These are phyloP conservation scores for Phialocephala subalpina DNA, from an alignment of 2,329 filamentous ascomycete genomes.

Conservation along the genomic window DNA sequence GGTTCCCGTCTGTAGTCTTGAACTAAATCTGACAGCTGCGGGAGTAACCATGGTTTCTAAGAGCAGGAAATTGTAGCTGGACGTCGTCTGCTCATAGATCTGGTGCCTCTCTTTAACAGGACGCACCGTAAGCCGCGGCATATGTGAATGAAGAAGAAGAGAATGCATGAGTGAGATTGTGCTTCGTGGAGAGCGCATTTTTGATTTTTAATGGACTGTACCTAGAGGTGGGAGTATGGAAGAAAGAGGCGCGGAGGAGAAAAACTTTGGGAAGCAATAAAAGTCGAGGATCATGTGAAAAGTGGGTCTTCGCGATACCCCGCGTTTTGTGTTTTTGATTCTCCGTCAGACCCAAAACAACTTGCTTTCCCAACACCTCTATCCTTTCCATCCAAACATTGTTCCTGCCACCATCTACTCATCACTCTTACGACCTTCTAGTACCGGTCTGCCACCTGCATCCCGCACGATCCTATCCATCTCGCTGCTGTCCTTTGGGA, in stretches of 20 bases:
- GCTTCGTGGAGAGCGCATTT: too few relatives aligned
- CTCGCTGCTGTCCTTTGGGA: constrained; percentile 46
- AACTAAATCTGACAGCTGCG: constrained; percentile 1
- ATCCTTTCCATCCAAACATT: not conserved
- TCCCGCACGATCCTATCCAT: constrained; percentile 39
- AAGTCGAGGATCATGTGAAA: not conserved
- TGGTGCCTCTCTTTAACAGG: not conserved
- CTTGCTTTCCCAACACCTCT: not conserved
- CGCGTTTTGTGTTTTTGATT: not conserved
- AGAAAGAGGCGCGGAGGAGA: too few relatives aligned
- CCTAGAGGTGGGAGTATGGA: too few relatives aligned
- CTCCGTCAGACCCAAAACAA: not conserved
- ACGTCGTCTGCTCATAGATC: not conserved
- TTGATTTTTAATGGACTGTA: too few relatives aligned
- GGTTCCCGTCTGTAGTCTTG: not conserved
- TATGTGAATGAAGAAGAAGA: too few relatives aligned
- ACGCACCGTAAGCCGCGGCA: too few relatives aligned
- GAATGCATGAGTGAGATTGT: too few relatives aligned
- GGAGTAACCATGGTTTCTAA: not conserved
- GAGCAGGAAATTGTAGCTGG: not conserved
- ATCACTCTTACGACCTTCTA: constrained; percentile 20
- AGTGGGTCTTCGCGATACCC: not conserved
- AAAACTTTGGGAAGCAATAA: not conserved
- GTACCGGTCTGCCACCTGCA: constrained; percentile 26
- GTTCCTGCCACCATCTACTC: not conserved